Conservation (phyloP, 2,329 filamentous ascomycete genomes). For the Cadophora malorum region DNA sequence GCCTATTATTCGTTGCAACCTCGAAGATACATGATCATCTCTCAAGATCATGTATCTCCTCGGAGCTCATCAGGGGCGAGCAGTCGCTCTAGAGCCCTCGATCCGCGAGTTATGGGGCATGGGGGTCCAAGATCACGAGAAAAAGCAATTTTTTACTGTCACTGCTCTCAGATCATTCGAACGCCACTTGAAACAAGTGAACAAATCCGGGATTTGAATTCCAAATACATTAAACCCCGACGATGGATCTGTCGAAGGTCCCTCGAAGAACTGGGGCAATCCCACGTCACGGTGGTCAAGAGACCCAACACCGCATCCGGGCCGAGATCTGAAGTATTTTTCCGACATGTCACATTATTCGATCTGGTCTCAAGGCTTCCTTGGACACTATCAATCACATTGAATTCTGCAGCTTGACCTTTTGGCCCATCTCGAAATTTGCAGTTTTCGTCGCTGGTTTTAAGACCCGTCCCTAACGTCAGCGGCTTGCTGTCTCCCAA, state of each 20-base stretch:
- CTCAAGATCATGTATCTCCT: background rate
- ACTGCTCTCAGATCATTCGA: background rate
- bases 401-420: background rate
- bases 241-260: background rate
- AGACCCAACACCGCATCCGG: background rate
- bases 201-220: constrained; percentile 6
- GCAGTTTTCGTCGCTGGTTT: background rate
- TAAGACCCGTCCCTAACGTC: background rate
- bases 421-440: background rate
- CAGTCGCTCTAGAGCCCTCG: background rate
- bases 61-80: background rate
- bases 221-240: constrained; percentile 2
- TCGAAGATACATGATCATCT: background rate
- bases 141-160: constrained; percentile 10
- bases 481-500: background rate
- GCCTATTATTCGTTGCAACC: background rate
- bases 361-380: background rate
- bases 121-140: constrained; percentile 13
- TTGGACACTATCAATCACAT: background rate
- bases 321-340: background rate
- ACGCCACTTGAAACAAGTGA: constrained; percentile 3
- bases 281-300: background rate
- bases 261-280: background rate
- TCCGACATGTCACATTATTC: constrained; percentile 8
- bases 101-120: background rate